A percentile compares a stretch with the other conserved stretches of the same genome.
Conservation (phyloP, 2,329 filamentous ascomycete species). For the Pestalotiopsis sp. region DNA sequence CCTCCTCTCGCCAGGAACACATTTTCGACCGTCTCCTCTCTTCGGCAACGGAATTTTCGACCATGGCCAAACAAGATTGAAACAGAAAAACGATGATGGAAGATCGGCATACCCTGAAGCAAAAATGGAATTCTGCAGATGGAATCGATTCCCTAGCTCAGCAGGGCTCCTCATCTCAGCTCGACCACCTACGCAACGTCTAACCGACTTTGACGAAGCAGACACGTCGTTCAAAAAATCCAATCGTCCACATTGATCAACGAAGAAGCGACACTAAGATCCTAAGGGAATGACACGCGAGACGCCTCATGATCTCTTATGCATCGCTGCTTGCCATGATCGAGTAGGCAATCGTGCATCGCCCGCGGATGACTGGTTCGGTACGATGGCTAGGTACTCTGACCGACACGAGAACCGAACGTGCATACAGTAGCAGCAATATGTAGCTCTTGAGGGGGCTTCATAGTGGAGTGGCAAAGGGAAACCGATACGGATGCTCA, state of each 20-base stretch:
- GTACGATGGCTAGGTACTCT: background rate
- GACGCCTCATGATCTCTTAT: slow-evolving; percentile 1
- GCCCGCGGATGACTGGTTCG: background rate
- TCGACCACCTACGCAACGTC: no score
- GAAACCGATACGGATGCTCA: background rate
- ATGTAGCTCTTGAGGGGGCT: background rate
- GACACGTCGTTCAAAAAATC: background rate
- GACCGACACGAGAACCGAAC: background rate
- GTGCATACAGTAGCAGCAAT: background rate
- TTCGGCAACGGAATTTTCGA: background rate
- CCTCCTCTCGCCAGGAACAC: background rate
- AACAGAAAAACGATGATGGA: background rate
- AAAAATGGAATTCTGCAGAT: background rate
- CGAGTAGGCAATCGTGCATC: background rate
- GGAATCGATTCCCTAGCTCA: background rate
- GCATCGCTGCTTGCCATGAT: background rate
- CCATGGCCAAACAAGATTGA: background rate
- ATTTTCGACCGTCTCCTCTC: background rate
- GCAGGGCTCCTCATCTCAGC: background rate
- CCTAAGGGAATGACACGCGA: background rate
- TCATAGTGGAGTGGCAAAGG: background rate
- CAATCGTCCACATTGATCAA: background rate
- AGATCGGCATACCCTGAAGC: background rate
- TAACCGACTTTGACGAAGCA: background rate
- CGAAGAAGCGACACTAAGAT: background rate